Conservation (phyloP, 2,329 filamentous ascomycete species). For the Cladobotryum mycophilum region DNA sequence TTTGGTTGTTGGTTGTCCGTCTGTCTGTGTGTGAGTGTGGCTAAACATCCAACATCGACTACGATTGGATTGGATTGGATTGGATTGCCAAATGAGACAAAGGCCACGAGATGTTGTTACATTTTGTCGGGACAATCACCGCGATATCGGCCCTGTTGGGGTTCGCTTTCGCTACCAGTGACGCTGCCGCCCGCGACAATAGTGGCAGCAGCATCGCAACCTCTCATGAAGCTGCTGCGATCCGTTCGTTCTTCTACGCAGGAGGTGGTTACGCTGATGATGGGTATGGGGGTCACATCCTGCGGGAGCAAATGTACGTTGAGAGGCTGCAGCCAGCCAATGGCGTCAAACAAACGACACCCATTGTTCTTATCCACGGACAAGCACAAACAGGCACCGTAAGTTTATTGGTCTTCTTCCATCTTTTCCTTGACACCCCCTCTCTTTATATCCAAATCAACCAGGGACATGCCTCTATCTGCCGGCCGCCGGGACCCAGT, state of each 20-base stretch:
- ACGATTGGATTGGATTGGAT: too few relatives aligned
- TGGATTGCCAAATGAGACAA: too few relatives aligned
- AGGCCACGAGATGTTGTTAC: neutral
- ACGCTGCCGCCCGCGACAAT: neutral
- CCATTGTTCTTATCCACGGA: slow-evolving; percentile 39
- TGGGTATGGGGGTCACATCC: slow-evolving; percentile 23
- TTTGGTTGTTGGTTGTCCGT: too few relatives aligned
- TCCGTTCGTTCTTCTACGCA: slow-evolving; percentile 29
- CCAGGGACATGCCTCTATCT: too few relatives aligned
- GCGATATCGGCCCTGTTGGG: slow-evolving; percentile 2
- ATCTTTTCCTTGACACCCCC: neutral
- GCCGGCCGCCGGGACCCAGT: too few relatives aligned
- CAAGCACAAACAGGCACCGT: slow-evolving; percentile 35
- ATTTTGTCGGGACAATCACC: neutral
- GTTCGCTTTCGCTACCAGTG: neutral
- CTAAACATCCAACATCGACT: too few relatives aligned
- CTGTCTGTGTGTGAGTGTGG: too few relatives aligned
- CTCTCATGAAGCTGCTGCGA: slow-evolving; percentile 14
- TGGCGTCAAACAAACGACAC: slow-evolving; percentile 20
- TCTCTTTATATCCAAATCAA: too few relatives aligned
- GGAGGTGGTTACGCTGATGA: slow-evolving; percentile 30
- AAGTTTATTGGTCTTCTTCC: slow-evolving; percentile 13
- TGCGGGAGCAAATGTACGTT: slow-evolving; percentile 46
- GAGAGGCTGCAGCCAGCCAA: slow-evolving; percentile 37
- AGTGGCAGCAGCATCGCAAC: neutral